Evolutionary conservation across 2,329 filamentous ascomycete genomes (phyloP), one percentile per base, ranked within the genome.

Genomic region (Coniochaeta sp.): DNA sequence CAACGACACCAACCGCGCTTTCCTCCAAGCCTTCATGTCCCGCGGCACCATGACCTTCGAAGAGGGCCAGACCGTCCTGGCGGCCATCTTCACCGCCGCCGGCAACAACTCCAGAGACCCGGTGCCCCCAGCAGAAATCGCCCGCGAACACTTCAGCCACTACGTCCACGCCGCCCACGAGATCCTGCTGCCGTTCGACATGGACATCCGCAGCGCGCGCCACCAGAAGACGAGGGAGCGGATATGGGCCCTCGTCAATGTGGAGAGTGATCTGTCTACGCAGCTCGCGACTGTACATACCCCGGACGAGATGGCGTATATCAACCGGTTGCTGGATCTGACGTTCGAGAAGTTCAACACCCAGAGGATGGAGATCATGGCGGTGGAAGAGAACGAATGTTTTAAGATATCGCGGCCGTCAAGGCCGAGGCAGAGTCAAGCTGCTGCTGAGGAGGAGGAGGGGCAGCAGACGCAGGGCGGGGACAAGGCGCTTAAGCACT

Each of bases 271-370:
- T 67, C 75, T 86, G 0, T 74, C 92, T 54, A 95, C 90, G 0
- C 92, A 96, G 62, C 78, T 96, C 33, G 90, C 91, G 2, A 97
- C 94, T 0, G 83, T 81, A 0, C 88, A 87, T 64, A 80, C 77
- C 7, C 73, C 89, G 0, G 91, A 96, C 58, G 91, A 97, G 71
- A 88, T 97, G 28, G 83, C 87, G 0, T 99, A 90, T 65, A 81
- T 97, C 51, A 94, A 95, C 69, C 79, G 94, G 8, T 67, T 96
- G 3, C 79, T 99, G 1, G 91, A 96, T 65, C 83, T 81, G 60
- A 95, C 99, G 81, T 99, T 97, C 64, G 89, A 95, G 57, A 86
- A 82, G 18, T 84, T 90, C 71, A 97, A 97, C 64, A 89, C 85
- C 0, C 77, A 75, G 8, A 76, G 82, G n/a, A 82, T 84, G 61